Conservation (phyloP, 805 yeast genomes). For the Metschnikowia drakensbergensis region DNA sequence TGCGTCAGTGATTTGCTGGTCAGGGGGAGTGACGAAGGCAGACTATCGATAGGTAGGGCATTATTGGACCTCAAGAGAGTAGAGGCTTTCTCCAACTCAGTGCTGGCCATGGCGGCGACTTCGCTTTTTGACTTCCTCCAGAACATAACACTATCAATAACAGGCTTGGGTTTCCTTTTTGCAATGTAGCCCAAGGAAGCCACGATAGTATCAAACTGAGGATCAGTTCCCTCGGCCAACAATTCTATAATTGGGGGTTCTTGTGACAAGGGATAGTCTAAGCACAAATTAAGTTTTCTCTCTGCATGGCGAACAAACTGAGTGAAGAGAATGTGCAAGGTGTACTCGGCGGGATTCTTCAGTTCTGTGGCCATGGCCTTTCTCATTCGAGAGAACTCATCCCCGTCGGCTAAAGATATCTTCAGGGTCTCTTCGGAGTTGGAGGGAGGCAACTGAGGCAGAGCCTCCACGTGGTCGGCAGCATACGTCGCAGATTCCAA, state of each 20-base stretch:
- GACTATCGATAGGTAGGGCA: background rate
- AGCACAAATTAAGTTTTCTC: constrained; percentile 70
- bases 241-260: constrained; percentile 75
- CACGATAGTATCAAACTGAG: constrained; percentile 79
- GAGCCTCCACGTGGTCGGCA: constrained; percentile 24
- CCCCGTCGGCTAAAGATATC: constrained; percentile 30
- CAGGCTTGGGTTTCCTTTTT: constrained; percentile 85
- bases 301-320: constrained; percentile 95
- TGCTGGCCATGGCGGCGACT: constrained; percentile 52
- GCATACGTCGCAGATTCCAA: background rate
- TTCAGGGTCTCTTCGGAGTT: constrained; percentile 24
- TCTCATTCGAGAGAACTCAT: constrained; percentile 31
- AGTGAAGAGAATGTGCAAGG: constrained; percentile 89
- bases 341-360: constrained; percentile 81
- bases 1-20: constrained; percentile 6
- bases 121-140: constrained; percentile 96
- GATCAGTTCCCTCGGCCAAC: constrained; percentile 82
- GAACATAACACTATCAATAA: constrained; percentile 95
- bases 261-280: constrained; percentile 56
- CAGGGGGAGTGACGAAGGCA: background rate
- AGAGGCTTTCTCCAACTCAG: constrained; percentile 35
- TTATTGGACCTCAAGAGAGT: constrained; percentile 23
- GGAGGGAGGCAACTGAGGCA: constrained; percentile 40
- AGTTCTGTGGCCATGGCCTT: constrained; percentile 48
- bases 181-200: constrained; percentile 89